Evolutionary conservation across 768 basidiomycete species (phyloP), one percentile per base, ranked within the genome.

Genomic region (Pluteus cervinus): DNA sequence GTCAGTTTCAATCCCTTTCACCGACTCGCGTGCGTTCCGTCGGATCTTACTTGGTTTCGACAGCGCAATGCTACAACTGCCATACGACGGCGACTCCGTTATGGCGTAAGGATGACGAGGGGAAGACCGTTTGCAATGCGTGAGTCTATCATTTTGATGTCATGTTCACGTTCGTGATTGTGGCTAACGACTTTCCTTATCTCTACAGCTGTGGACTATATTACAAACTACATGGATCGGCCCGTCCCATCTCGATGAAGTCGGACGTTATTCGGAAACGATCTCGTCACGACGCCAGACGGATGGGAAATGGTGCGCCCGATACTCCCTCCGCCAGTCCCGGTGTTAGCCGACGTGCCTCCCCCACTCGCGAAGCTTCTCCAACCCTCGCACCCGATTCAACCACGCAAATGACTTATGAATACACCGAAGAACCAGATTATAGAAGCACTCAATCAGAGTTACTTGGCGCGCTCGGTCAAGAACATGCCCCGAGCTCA

Each of bases 91-190:
- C 86, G 10, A 89, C 87, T 4, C 88, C 88, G 9, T 73, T 90
- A 26, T 90, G 87, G 87, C 74, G 87, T 45, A 90, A 90, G 60
- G 88, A 90, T 49, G 86, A 89, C 49, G 88, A 89, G 60, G 87
- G 87, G 38, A 86, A 86, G 66, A 90, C 87, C 0, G 85, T 90
- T 26, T 90, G 88, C 66, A 90, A 90, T 50, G 87, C 88, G 82
- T 89, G 56, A 58, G 82, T 76, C 18, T 40, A 36, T 18, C 26
- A 30, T 23, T 23, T 42, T 16, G 12, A 42, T 22, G 22, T 36
- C 28, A 33, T 37, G 17, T 24, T 42, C 25, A 32, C 25, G 4
- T 33, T 28, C 24, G 4, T 21, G 14, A 10, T 3, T 12, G 11
- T 34, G 16, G 26, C 24, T 8, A 33, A 32, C 31, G 43, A 32